These are phyloP conservation scores for Diaporthe sp. DNA, from an alignment of 2,329 filamentous ascomycete genomes.

Conservation along the genomic window DNA sequence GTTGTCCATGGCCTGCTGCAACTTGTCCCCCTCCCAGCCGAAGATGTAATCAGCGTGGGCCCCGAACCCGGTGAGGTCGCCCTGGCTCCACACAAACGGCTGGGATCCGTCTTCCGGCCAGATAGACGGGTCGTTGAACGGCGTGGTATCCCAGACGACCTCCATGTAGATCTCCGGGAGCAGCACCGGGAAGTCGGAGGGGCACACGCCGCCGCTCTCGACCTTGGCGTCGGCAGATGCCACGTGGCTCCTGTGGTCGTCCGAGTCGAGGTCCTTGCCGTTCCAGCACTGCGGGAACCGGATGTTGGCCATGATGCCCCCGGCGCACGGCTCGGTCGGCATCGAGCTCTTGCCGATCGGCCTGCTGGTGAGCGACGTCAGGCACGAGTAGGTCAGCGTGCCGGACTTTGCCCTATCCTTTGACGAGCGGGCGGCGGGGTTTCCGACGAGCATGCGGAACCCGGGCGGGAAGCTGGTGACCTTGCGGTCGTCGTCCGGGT, in stretches of 20 bases:
- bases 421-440: neutral
- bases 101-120: conserved; percentile 53
- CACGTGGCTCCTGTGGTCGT: conserved; percentile 64
- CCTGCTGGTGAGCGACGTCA: conserved; percentile 52
- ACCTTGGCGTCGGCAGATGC: conserved; percentile 41
- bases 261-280: conserved; percentile 61
- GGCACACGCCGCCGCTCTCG: conserved; percentile 44
- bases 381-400: conserved; percentile 60
- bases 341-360: conserved; percentile 56
- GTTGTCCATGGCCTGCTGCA: conserved; percentile 50
- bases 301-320: conserved; percentile 58
- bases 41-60: conserved; percentile 58
- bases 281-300: conserved; percentile 68
- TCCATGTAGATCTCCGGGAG: conserved; percentile 54
- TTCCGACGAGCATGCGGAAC: conserved; percentile 61
- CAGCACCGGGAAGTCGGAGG: conserved; percentile 49
- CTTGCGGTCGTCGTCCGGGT: conserved; percentile 45
- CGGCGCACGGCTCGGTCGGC: conserved; percentile 52
- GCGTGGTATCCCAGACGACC: conserved; percentile 51
- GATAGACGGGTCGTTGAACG: conserved; percentile 48
- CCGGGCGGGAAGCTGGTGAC: conserved; percentile 61
- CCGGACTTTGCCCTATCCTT: conserved; percentile 54
- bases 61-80: conserved; percentile 50
- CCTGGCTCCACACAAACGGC: conserved; percentile 50
- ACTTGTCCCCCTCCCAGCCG: conserved; percentile 52